Conservation (phyloP, 148 eudicot species). For the Rhododendron williamsianum region DNA sequence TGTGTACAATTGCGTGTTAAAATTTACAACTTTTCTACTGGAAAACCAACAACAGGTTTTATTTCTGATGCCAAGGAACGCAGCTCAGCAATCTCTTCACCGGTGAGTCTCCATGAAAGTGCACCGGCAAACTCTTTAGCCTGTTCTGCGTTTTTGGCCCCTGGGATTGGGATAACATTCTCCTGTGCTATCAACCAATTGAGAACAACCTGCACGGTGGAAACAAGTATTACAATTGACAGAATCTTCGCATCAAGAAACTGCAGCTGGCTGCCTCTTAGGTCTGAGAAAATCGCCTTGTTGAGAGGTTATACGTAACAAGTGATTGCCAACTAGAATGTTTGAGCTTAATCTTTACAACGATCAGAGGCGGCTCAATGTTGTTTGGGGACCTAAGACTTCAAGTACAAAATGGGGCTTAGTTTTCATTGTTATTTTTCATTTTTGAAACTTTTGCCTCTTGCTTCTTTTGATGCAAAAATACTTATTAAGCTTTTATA, state of each 20-base stretch:
- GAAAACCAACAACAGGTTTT: slow-evolving; percentile 67
- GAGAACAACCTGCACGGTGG: slow-evolving; percentile 57
- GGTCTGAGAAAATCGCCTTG: not conserved
- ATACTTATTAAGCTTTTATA: not conserved
- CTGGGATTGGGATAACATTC: slow-evolving; percentile 92
- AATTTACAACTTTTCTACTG: slow-evolving; percentile 63
- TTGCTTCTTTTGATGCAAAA: not conserved
- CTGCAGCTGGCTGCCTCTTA: not conserved
- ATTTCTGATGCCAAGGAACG: slow-evolving; percentile 68
- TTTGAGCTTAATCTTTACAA: not conserved
- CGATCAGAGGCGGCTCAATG: not conserved
- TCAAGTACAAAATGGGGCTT: not conserved
- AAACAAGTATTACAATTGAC: not conserved
- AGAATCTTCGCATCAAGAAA: not conserved
- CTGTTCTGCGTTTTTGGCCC: slow-evolving; percentile 85
- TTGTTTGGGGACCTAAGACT: not conserved
- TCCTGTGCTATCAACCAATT: slow-evolving; percentile 91
- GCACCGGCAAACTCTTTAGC: slow-evolving; percentile 84
- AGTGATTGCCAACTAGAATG: not conserved
- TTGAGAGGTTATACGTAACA: not conserved
- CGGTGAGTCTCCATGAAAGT: slow-evolving; percentile 66
- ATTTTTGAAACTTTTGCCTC: not conserved
- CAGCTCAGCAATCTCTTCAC: slow-evolving; percentile 64
- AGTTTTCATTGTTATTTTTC: not conserved
- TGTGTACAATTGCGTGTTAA: not conserved